These are phyloP conservation scores for Balamuthia mandrillaris DNA, from an alignment of 208 protist species.

Conservation along the genomic window DNA sequence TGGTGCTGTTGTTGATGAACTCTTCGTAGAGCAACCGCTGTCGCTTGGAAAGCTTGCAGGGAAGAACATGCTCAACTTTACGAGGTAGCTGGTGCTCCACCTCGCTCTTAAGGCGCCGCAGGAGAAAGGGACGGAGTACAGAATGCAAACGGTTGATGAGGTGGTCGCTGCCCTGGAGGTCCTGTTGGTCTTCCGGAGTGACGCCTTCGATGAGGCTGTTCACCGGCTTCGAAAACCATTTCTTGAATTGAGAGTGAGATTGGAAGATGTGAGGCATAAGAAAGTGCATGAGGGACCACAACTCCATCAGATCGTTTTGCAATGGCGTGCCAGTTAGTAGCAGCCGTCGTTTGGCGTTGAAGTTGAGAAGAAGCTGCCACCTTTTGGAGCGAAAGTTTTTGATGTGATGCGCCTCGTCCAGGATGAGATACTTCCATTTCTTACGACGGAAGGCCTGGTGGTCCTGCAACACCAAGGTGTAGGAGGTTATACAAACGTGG, in stretches of 20 bases:
- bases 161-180: slow-evolving; percentile 76
- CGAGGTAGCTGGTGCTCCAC: slow-evolving; percentile 91
- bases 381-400: slow-evolving; percentile 83
- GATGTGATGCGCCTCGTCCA: slow-evolving; percentile 97
- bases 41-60: slow-evolving; percentile 85
- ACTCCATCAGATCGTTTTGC: slow-evolving; percentile 96
- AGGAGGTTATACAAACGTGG: slow-evolving; percentile 91
- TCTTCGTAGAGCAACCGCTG: slow-evolving; percentile 88
- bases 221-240: slow-evolving; percentile 95
- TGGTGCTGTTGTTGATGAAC: slow-evolving; percentile 88
- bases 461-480: slow-evolving; percentile 82
- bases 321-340: slow-evolving; percentile 91
- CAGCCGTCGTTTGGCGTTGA: slow-evolving; percentile 85
- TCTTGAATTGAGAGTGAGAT: slow-evolving; percentile 15
- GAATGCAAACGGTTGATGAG: slow-evolving; percentile 86
- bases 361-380: slow-evolving; percentile 70
- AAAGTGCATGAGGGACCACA: slow-evolving; percentile 98
- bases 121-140: slow-evolving; percentile 95
- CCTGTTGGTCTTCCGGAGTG: slow-evolving; percentile 23
- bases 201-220: slow-evolving; percentile 85
- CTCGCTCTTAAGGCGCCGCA: slow-evolving; percentile 95
- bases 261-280: slow-evolving; percentile 83
- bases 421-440: slow-evolving; percentile 90
- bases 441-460: slow-evolving; percentile 70
- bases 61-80: slow-evolving; percentile 70